These are phyloP conservation scores for Globisporangium cystogenes DNA, from an alignment of 352 stramenopile genomes.

Conservation along the genomic window DNA sequence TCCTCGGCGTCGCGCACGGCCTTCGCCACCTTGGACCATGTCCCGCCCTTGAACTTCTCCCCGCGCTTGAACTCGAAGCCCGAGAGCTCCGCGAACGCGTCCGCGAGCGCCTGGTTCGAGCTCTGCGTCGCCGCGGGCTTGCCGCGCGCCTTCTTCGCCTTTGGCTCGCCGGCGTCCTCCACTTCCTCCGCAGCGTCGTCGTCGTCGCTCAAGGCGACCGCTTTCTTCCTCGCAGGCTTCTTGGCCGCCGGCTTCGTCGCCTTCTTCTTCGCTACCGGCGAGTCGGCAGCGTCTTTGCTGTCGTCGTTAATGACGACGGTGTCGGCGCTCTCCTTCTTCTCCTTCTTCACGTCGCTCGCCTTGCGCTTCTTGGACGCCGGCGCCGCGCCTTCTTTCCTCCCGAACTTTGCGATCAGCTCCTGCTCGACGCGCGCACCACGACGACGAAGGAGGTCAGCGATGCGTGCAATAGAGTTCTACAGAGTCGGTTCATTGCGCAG, in stretches of 20 bases:
- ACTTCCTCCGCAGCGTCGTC: constrained; percentile 16
- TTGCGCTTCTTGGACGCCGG: constrained; percentile 55
- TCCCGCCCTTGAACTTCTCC: constrained; percentile 82
- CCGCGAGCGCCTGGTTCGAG: constrained; percentile 65
- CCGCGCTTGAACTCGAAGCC: constrained; percentile 86
- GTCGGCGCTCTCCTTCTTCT: constrained; percentile 21
- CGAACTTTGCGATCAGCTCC: constrained; percentile 83
- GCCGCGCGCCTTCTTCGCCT: constrained; percentile 40
- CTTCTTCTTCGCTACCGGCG: constrained; percentile 18
- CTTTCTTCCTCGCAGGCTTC: constrained; percentile 13
- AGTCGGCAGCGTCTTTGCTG: constrained; percentile 4
- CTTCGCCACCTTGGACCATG: constrained; percentile 86
- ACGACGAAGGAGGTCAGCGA: not conserved
- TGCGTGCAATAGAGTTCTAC: too few relatives aligned
- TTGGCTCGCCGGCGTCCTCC: constrained; percentile 43
- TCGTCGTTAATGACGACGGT: not conserved
- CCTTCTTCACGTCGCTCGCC: constrained; percentile 22
- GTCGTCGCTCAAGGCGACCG: constrained; percentile 14
- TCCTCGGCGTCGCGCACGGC: constrained; percentile 68
- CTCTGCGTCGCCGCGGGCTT: constrained; percentile 44
- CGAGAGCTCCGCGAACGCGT: constrained; percentile 78
- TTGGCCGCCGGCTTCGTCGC: not conserved
- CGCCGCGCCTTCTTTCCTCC: constrained; percentile 29
- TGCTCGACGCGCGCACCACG: constrained; percentile 7
- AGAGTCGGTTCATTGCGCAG: too few relatives aligned